phyloP scores from a whole-genome alignment of 192 early-diverging fungal species.

The Rhizophagus prolifer region DNA sequence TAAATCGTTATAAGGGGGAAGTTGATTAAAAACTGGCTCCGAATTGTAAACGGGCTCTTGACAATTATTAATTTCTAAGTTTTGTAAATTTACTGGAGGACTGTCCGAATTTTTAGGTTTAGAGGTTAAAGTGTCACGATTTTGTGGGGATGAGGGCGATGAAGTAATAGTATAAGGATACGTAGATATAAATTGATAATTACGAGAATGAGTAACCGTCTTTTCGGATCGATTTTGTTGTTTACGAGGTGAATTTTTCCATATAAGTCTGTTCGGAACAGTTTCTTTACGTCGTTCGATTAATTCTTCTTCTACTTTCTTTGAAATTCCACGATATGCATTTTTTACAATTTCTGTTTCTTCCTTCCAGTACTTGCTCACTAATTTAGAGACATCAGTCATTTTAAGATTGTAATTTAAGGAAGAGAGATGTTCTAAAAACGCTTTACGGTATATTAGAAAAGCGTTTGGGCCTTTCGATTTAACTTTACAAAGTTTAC shows the following conservation, averaged over 20 bases:
- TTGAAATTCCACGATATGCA: conserved; percentile 2
- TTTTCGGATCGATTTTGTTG: too few relatives aligned
- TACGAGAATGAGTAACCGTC: too few relatives aligned
- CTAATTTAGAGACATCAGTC: background rate
- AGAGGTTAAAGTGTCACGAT: too few relatives aligned
- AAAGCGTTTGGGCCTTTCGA: conserved; percentile 4
- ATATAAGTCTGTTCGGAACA: background rate
- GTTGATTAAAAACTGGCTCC: too few relatives aligned
- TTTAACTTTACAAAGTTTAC: background rate
- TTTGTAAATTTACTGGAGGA: too few relatives aligned
- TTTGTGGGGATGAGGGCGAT: too few relatives aligned
- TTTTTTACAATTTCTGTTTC: background rate
- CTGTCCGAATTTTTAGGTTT: too few relatives aligned
- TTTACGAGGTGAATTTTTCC: background rate
- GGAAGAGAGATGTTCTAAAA: background rate
- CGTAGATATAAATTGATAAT: too few relatives aligned
- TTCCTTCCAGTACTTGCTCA: background rate
- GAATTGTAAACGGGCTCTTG: too few relatives aligned
- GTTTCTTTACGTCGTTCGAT: background rate
- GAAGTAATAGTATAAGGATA: too few relatives aligned
- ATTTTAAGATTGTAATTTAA: background rate
- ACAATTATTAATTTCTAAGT: too few relatives aligned
- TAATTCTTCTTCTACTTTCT: background rate
- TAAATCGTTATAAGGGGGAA: too few relatives aligned
- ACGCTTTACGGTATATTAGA: conserved; percentile 2